Evolutionary conservation across 2,329 filamentous ascomycete species (phyloP).

Genomic region (Penicillium sp.): DNA sequence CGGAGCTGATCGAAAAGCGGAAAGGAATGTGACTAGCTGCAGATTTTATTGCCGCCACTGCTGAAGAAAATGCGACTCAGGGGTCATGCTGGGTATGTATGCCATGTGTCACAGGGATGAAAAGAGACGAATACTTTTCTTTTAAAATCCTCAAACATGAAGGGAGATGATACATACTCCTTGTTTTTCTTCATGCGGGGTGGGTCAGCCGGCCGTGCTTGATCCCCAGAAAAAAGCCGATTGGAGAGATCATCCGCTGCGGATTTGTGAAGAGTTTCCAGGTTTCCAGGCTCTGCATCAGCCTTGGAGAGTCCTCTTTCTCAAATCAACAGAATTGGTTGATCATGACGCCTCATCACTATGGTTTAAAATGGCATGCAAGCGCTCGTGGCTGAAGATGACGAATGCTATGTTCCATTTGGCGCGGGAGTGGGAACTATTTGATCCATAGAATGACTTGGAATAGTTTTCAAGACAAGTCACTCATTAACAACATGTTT

Average conservation of each 20-base stretch:
- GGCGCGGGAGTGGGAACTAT: not conserved
- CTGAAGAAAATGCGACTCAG: conserved; percentile 18
- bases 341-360: conserved; percentile 1
- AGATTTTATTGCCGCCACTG: conserved; percentile 18
- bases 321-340: not conserved
- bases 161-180: not conserved
- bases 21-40: conserved; percentile 25
- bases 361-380: not conserved
- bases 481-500: not conserved
- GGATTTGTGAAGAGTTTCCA: not conserved
- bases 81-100: conserved; percentile 15
- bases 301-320: not conserved
- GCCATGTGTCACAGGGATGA: conserved; percentile 7
- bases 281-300: not conserved
- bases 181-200: not conserved
- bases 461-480: not conserved
- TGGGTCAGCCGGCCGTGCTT: not conserved
- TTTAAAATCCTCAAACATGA: not conserved
- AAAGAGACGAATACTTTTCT: not conserved
- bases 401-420: conserved; percentile 1
- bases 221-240: not conserved
- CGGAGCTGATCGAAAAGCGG: conserved; percentile 10
- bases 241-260: not conserved
- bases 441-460: not conserved
- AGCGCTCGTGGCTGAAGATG: conserved; percentile 9